phyloP scores from a whole-genome alignment of 148 eudicot species.

The Rhododendron simsii region DNA sequence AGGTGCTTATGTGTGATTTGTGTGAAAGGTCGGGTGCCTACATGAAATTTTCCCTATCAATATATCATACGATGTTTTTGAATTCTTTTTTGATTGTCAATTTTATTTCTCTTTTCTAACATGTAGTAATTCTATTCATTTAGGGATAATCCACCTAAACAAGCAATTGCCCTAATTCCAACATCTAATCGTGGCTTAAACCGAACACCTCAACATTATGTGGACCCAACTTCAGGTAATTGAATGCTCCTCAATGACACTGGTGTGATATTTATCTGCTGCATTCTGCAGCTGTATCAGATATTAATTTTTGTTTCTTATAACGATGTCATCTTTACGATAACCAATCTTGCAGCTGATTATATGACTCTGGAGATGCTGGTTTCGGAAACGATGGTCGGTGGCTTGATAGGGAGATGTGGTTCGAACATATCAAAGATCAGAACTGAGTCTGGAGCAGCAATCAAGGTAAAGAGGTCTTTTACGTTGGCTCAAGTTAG shows the following conservation, averaged over 20 bases:
- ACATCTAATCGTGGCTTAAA: conserved; percentile 51
- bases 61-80: background rate
- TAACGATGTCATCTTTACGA: conserved; percentile 27
- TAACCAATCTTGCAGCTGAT: conserved; percentile 61
- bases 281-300: conserved; percentile 18
- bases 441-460: conserved; percentile 86
- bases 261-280: conserved; percentile 7
- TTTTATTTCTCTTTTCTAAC: background rate
- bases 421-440: conserved; percentile 90
- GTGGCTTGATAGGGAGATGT: conserved; percentile 83
- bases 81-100: background rate
- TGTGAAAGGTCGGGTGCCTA: too few relatives aligned
- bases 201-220: conserved; percentile 46
- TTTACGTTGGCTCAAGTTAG: background rate
- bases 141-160: conserved; percentile 85
- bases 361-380: conserved; percentile 62
- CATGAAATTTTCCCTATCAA: too few relatives aligned
- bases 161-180: conserved; percentile 85
- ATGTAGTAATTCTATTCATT: background rate
- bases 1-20: too few relatives aligned
- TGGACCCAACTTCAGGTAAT: conserved; percentile 83
- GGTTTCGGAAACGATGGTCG: conserved; percentile 74
- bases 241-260: conserved; percentile 11
- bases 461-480: conserved; percentile 59
- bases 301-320: conserved; percentile 21